Base-by-base conservation (phyloP, 2,329 filamentous ascomycete species). In the Phialophora tarda region DNA sequence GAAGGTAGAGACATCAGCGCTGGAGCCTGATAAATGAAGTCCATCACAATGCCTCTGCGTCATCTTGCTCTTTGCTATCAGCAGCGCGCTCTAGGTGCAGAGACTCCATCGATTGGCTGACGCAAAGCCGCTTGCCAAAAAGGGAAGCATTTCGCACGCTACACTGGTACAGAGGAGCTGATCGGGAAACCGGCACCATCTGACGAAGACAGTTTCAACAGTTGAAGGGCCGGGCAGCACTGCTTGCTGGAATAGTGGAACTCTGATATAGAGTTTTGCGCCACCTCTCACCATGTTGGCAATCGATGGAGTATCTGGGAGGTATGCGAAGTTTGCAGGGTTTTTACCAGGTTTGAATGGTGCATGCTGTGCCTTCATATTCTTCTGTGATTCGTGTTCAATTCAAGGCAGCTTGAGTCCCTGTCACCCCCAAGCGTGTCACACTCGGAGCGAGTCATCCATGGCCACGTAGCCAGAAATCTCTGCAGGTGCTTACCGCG, bases 131-230 rank as follows among this genome's bases (percentile, higher is more conserved):
- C 30, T 47, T 59, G 28, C 30, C 56, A 23, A 59, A 59, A 59
- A 59, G 56, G 32, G 56, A 44, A 59, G 56, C 32, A 59, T 59
- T 59, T 59, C 56, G 56, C 56, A 59, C 56, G 56, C 56, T 59
- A 59, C 26, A 59, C 14, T 24, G 26, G 26, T n/a, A 41, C 3
- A 14, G 30, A n/a, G 34, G 12, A 59, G 11, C 7, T 34, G 54
- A 57, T 57, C 56, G 28, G 32, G 32, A 59, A 34, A 59, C 41
- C 41, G 41, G 41, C 41, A 47, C 12, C n/a, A 47, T 47, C 41
- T 30, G 28, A 30, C 28, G 28, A 30, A 30, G 5, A 30, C 28
- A 8, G 28, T 30, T 8, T 8, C 4, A 7, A 30, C 6, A 8
- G 28, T 30, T 1, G 6, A 8, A 30, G 28, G 28, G 6, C 28